Base-by-base conservation (phyloP, 23 red algal genomes). In the Gracilaria domingensis region DNA sequence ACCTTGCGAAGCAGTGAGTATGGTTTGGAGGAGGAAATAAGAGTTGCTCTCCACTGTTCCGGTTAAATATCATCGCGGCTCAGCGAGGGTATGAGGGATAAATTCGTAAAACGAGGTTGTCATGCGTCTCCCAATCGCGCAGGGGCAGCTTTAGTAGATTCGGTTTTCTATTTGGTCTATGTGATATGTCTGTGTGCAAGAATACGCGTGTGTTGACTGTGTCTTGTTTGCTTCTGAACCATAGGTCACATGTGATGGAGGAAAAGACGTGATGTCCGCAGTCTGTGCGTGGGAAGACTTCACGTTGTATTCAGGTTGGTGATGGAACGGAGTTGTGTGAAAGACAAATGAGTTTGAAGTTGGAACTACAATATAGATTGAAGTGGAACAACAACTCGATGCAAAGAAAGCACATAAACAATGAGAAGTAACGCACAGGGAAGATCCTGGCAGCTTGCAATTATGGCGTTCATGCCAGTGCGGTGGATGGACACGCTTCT, bases 361-460 rank as follows among this genome's bases (percentile, higher is more conserved):
- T 62, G 59, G 59, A 62, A 62, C 29, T 2, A 6, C 21, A 62
- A 62, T 62, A 62, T 62, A 62, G 64, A 69, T 69, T 36, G 64
- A 69, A 69, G 64, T 69, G 64, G 64, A 69, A 69, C 64, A 69
- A 55, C 2, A 16, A 20, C 18, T 55, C 16, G 8, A 37, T 4
- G 32, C 12, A 8, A 9, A 0, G 64, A 18, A 36, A 33, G 9
- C 0, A 69, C 64, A 33, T 65, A 12, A 32, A 4, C 60, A 32
- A 65, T 6, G 16, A 12, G 25, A 25, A 65, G 32, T 65, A 28
- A 65, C 38, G 51, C 17, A 55, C 1, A 69, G 64, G 64, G 16
- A 36, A 20, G 64, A 69, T 69, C 36, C 64, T 9, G 28, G 64
- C 18, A 69, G 64, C 33, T 20, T 69, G 64, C 38, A 24, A 69